Conservation (phyloP, 2,329 filamentous ascomycete species). For the Colletotrichum cuscutae region DNA sequence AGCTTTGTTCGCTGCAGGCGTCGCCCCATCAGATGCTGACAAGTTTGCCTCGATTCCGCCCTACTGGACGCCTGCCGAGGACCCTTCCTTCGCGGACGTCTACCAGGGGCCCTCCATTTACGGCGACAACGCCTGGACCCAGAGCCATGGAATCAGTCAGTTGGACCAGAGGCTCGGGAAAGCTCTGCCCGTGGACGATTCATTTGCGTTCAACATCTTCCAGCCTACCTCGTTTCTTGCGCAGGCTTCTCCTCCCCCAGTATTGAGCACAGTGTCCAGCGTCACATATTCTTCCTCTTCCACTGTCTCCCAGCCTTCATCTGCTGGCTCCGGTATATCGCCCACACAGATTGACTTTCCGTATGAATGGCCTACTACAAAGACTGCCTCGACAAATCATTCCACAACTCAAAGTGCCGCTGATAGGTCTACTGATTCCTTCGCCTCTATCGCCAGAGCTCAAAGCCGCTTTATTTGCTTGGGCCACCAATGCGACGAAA, state of each 20-base stretch:
- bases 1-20: neutral
- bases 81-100: neutral
- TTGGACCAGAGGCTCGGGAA: neutral
- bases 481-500: conserved; percentile 40
- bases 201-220: neutral
- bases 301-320: conserved; percentile 38
- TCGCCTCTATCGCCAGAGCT: conserved; percentile 21
- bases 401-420: conserved; percentile 37
- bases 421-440: conserved; percentile 1
- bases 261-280: conserved; percentile 41
- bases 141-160: conserved; percentile 2
- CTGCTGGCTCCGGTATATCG: conserved; percentile 43
- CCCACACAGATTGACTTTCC: conserved; percentile 43
- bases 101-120: conserved; percentile 15
- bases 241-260: neutral
- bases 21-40: neutral
- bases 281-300: conserved; percentile 39
- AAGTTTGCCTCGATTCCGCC: conserved; percentile 18
- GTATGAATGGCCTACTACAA: conserved; percentile 36
- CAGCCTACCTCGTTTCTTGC: neutral
- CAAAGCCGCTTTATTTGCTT: conserved; percentile 40
- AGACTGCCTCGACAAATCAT: conserved; percentile 36
- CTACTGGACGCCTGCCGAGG: conserved; percentile 21
- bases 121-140: conserved; percentile 16
- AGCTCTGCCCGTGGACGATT: neutral